Percentiles rank a stretch among this genome's conserved stretches.
Evolutionary conservation across 345 rosid species (phyloP).

Genomic region (Eucalyptus regnans): DNA sequence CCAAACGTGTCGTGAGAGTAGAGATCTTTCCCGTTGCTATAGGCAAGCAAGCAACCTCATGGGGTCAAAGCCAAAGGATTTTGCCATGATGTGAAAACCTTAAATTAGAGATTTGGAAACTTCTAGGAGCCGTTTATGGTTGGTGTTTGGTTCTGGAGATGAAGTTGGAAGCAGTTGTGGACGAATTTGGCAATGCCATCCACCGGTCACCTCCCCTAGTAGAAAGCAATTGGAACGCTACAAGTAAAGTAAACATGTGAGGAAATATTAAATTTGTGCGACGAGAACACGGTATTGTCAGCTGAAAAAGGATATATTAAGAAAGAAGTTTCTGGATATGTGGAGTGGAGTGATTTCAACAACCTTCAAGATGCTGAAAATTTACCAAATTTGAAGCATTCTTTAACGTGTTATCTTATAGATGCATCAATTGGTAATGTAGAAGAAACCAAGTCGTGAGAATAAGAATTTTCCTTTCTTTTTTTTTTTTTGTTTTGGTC

Average conservation of each 20-base stretch:
- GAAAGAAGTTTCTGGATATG: background rate
- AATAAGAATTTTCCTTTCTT: background rate
- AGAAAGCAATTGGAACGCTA: background rate
- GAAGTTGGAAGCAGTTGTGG: background rate
- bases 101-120: background rate
- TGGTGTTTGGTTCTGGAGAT: background rate
- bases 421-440: background rate
- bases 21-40: background rate
- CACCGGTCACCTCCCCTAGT: background rate
- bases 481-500: background rate
- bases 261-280: background rate
- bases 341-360: background rate
- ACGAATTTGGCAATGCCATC: background rate
- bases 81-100: background rate
- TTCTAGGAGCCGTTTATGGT: background rate
- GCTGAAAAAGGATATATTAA: background rate
- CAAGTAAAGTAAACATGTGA: background rate
- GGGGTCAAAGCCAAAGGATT: background rate
- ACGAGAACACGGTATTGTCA: background rate
- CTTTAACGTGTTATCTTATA: background rate
- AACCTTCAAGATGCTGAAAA: background rate
- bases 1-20: background rate
- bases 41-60: background rate
- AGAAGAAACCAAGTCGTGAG: background rate
- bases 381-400: background rate